Evolutionary conservation across 768 basidiomycete species (phyloP).

Genomic region (Exidia glandulosa): DNA sequence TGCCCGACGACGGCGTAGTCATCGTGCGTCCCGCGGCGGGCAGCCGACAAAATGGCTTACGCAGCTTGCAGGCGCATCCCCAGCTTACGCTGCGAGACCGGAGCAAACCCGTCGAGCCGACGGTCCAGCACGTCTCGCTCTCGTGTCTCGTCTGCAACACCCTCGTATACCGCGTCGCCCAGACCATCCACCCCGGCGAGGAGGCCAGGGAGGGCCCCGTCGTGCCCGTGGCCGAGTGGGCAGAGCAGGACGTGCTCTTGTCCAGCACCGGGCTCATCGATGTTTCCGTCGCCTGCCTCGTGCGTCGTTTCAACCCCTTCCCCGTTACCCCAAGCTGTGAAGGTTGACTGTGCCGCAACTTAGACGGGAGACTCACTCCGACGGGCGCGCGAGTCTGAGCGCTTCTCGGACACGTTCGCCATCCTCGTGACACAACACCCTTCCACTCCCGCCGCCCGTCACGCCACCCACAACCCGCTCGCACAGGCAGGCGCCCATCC

Average conservation of each 20-base stretch:
- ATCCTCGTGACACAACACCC: conserved; percentile 1
- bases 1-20: conserved; percentile 54
- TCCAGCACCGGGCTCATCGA: conserved; percentile 66
- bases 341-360: neutral
- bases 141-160: conserved; percentile 60
- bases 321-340: conserved; percentile 1
- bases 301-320: conserved; percentile 29
- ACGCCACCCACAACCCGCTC: neutral
- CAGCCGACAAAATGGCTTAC: neutral
- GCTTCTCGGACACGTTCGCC: conserved; percentile 3
- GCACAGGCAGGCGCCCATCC: neutral
- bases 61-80: conserved; percentile 43
- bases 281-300: conserved; percentile 41
- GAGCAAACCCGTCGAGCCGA: conserved; percentile 16
- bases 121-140: conserved; percentile 44
- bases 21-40: conserved; percentile 36
- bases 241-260: conserved; percentile 59
- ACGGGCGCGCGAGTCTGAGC: neutral
- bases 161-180: conserved; percentile 57
- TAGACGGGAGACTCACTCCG: neutral
- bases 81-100: conserved; percentile 60
- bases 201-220: conserved; percentile 54
- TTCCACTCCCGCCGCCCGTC: neutral
- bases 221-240: conserved; percentile 65
- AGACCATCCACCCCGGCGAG: conserved; percentile 43